phyloP scores from a whole-genome alignment of 192 early-diverging fungal genomes.

The Cetraspora pellucida region DNA sequence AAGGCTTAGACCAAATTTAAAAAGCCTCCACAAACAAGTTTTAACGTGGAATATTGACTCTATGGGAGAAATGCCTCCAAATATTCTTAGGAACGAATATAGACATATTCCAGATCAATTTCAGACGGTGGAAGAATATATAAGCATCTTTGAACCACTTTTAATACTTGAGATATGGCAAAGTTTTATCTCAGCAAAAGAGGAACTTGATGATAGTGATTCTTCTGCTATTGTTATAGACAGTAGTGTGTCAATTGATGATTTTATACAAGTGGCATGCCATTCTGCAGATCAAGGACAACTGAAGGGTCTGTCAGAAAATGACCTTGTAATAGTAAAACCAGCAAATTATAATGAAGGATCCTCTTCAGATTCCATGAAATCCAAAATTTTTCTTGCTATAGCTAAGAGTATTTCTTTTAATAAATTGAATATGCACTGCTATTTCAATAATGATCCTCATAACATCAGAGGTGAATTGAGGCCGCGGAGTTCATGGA shows the following conservation, averaged over 20 bases:
- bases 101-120: constrained; percentile 64
- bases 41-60: constrained; percentile 63
- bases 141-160: constrained; percentile 74
- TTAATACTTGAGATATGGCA: constrained; percentile 85
- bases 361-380: constrained; percentile 6
- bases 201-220: constrained; percentile 59
- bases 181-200: constrained; percentile 72
- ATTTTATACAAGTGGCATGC: constrained; percentile 71
- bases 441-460: constrained; percentile 54
- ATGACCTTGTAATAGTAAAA: constrained; percentile 65
- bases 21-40: constrained; percentile 58
- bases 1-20: constrained; percentile 56
- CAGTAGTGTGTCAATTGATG: constrained; percentile 66
- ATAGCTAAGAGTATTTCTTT: constrained; percentile 53
- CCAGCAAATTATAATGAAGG: constrained; percentile 40
- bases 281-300: constrained; percentile 41
- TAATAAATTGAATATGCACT: constrained; percentile 45
- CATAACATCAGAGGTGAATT: constrained; percentile 45
- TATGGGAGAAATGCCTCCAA: constrained; percentile 59
- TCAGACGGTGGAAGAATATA: constrained; percentile 60
- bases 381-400: constrained; percentile 50
- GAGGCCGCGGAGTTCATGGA: constrained; percentile 48
- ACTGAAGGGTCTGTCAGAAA: constrained; percentile 58
- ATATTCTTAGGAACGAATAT: constrained; percentile 36
- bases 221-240: constrained; percentile 46